Percentiles rank a stretch among this genome's conserved stretches.
Evolutionary conservation across 768 basidiomycete species (phyloP).

Genomic region (Trametes sanguinea): DNA sequence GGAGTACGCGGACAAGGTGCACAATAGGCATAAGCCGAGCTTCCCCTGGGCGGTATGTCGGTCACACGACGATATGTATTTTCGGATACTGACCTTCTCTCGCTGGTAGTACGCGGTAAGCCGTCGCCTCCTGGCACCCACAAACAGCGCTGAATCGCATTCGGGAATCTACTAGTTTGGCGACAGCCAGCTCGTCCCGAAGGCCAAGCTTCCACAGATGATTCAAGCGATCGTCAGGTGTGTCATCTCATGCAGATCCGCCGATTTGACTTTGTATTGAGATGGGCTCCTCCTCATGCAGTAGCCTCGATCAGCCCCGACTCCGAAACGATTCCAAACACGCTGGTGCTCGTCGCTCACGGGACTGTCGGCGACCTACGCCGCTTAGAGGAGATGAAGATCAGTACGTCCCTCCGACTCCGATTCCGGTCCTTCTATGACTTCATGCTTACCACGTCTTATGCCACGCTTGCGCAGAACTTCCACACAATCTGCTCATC

Average conservation of each 20-base stretch:
- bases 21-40: constrained; percentile 64
- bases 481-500: constrained; percentile 72
- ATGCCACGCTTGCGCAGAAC: constrained; percentile 42
- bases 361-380: constrained; percentile 56
- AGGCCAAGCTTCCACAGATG: constrained; percentile 67
- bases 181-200: constrained; percentile 69
- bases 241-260: constrained; percentile 12
- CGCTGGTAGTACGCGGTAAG: constrained; percentile 62
- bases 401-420: constrained; percentile 52
- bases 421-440: constrained; percentile 30
- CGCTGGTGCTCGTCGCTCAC: constrained; percentile 72
- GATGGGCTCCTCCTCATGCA: constrained; percentile 32
- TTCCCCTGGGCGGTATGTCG: constrained; percentile 71
- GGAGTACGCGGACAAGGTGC: constrained; percentile 66
- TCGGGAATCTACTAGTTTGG: constrained; percentile 57
- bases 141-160: constrained; percentile 5
- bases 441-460: constrained; percentile 5
- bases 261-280: background rate
- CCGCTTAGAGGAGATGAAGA: constrained; percentile 75
- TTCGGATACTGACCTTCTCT: constrained; percentile 1
- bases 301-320: constrained; percentile 77
- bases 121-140: constrained; percentile 15
- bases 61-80: background rate
- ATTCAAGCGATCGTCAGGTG: constrained; percentile 76
- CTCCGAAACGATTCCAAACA: constrained; percentile 69